Conservation (phyloP, 2,329 filamentous ascomycete species). For the Claviceps sp. region DNA sequence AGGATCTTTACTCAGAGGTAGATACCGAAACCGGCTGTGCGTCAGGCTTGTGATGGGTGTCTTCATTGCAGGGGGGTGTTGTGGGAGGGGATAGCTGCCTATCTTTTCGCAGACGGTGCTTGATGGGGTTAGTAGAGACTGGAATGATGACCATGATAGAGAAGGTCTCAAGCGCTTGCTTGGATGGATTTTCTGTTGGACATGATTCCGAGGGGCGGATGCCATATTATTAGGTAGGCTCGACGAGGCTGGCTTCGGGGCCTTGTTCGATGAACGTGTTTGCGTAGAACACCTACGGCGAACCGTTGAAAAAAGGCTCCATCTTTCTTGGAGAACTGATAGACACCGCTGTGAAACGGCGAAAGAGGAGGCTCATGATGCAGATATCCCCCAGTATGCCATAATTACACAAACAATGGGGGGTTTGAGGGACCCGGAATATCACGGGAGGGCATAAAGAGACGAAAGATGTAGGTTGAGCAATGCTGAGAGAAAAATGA, state of each 20-base stretch:
- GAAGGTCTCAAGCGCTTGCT: conserved; percentile 1
- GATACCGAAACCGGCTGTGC: neutral
- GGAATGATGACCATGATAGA: neutral
- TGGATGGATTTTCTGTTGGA: neutral
- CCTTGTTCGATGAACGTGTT: neutral
- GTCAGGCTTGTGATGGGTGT: conserved; percentile 2
- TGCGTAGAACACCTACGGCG: too few relatives aligned
- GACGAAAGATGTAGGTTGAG: neutral
- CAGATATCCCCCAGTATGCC: neutral
- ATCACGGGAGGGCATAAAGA: neutral
- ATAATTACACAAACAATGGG: neutral
- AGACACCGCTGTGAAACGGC: neutral
- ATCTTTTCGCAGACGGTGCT: neutral
- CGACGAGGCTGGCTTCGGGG: neutral
- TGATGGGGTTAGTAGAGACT: neutral
- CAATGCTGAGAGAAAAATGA: neutral
- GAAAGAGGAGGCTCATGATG: too few relatives aligned
- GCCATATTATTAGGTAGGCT: neutral
- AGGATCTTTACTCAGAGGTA: neutral
- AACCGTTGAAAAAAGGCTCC: neutral
- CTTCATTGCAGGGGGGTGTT: conserved; percentile 2
- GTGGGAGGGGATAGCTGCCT: neutral
- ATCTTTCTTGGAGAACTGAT: neutral
- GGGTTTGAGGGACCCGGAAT: neutral
- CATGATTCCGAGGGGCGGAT: neutral